Base-by-base conservation (phyloP, 73 alveolate genomes). In the Paraurostyla sp. region DNA sequence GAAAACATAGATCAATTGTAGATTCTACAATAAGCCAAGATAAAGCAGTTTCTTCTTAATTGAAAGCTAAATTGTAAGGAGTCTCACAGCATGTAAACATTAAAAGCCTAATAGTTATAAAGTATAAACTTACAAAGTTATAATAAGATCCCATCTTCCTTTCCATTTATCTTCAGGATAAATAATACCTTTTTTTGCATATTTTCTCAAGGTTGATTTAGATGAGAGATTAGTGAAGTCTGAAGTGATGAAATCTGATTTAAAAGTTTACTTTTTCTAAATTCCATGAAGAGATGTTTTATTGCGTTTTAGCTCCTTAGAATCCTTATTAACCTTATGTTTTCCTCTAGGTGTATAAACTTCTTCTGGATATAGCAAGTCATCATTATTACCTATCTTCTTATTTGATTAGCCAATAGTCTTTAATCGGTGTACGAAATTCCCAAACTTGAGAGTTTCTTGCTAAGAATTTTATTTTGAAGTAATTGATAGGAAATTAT, bases 51-150 rank as follows among this genome's bases (percentile, higher is more conserved):
- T 50, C 87, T 22, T 23, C 58, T 6, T 41, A 71, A 41, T 58
- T 46, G 45, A 83, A 69, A 40, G 92, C 92, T 4, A 85, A 20
- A 40, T 40, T 43, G 49, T 49, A 49, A n/a, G 92, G 92, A 0
- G 92, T 85, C 29, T 33, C 13, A 11, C 49, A 25, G 58, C 92
- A 68, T 33, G 92, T 85, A 7, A 45, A 11, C 33, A 69, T 9
- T 13, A 85, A 69, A 0, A 85, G 42, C 22, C 87, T 68, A 33
- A 1, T 16, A 58, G 18, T 11, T 3, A 22, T 16, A 23, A 7
- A 63, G 43, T 40, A n/a, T 11, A 22, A 22, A 3, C 68, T 62
- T 83, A 83, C 92, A 69, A 25, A 2, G 85, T 30, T 3, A 71
- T 69, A 42, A 69, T 50, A 41, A 68, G 40, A 32, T 85, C 92